Evolutionary conservation across 805 yeast genomes (phyloP).

Genomic region (Lachancea kluyveri): DNA sequence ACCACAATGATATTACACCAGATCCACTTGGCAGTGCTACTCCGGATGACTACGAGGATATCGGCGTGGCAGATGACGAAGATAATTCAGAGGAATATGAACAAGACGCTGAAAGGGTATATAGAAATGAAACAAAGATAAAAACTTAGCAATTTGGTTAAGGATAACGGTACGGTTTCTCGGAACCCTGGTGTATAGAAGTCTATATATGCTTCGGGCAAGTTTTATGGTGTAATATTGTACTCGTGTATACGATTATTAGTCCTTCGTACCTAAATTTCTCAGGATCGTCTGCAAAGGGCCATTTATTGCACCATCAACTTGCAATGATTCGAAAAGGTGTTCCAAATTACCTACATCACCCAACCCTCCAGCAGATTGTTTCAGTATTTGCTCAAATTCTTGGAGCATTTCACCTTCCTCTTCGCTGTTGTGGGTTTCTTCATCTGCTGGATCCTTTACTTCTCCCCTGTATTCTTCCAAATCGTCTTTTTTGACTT

Average conservation of each 20-base stretch:
- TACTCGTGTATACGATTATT: too few species aligned
- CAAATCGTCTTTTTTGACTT: constrained; percentile 41
- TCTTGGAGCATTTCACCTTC: constrained; percentile 5
- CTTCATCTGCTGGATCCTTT: constrained; percentile 15
- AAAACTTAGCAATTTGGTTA: constrained; percentile 1
- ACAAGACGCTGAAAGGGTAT: too few species aligned
- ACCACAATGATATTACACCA: background rate
- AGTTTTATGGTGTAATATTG: too few species aligned
- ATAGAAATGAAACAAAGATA: background rate
- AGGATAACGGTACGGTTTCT: background rate
- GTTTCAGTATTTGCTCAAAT: background rate
- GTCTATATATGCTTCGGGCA: too few species aligned
- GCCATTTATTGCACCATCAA: constrained; percentile 11
- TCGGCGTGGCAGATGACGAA: constrained; percentile 24
- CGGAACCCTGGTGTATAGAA: too few species aligned
- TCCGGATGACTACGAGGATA: constrained; percentile 16
- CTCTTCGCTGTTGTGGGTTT: constrained; percentile 11
- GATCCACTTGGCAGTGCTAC: constrained; percentile 1
- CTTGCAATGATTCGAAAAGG: constrained; percentile 10
- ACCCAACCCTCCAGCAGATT: background rate
- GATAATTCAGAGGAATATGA: constrained; percentile 16
- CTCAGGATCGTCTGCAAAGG: constrained; percentile 12
- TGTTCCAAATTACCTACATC: constrained; percentile 7
- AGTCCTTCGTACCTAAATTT: too few species aligned
- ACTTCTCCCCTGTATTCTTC: constrained; percentile 28